Percentiles rank a stretch among this genome's conserved stretches.
Conservation (phyloP, 352 stramenopile species). For the Phytopythium helicoides region DNA sequence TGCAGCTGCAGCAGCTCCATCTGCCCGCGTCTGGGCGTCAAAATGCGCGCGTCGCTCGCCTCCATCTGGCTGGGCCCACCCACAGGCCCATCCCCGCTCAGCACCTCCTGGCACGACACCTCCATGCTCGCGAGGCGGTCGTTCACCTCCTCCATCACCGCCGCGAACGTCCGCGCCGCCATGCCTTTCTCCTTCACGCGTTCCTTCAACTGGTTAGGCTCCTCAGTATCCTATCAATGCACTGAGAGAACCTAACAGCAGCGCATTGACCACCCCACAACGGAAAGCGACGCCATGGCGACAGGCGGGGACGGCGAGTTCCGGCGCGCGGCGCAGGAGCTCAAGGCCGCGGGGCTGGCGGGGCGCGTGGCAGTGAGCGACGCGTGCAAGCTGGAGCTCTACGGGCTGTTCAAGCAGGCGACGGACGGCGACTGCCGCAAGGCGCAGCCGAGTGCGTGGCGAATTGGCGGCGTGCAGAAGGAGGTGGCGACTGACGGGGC, state of each 20-base stretch:
- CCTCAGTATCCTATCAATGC: too few species aligned
- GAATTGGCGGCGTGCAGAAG: too few species aligned
- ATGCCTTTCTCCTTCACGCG: too few species aligned
- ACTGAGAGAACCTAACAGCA: too few species aligned
- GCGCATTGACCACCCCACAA: too few species aligned
- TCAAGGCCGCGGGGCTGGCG: slow-evolving; percentile 25
- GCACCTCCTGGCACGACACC: slow-evolving; percentile 41
- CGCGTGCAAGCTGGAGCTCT: slow-evolving; percentile 73
- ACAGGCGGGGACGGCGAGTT: slow-evolving; percentile 20
- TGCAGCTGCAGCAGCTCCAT: slow-evolving; percentile 47
- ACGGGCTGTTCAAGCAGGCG: slow-evolving; percentile 80
- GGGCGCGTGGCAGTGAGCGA: slow-evolving; percentile 41
- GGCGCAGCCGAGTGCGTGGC: slow-evolving; percentile 38
- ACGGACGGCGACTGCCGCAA: slow-evolving; percentile 60
- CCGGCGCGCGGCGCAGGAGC: slow-evolving; percentile 38
- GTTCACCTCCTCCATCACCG: slow-evolving; percentile 44
- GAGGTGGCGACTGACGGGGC: neutral
- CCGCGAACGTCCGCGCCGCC: slow-evolving; percentile 10
- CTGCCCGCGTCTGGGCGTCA: slow-evolving; percentile 5
- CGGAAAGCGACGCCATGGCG: too few species aligned
- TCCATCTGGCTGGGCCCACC: too few species aligned
- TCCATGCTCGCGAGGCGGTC: slow-evolving; percentile 48
- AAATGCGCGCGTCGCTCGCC: neutral
- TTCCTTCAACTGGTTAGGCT: neutral
- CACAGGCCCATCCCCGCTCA: neutral